phyloP scores from a whole-genome alignment of 1,284 basidiomycete genomes.

The Mycocalia duriaeana region DNA sequence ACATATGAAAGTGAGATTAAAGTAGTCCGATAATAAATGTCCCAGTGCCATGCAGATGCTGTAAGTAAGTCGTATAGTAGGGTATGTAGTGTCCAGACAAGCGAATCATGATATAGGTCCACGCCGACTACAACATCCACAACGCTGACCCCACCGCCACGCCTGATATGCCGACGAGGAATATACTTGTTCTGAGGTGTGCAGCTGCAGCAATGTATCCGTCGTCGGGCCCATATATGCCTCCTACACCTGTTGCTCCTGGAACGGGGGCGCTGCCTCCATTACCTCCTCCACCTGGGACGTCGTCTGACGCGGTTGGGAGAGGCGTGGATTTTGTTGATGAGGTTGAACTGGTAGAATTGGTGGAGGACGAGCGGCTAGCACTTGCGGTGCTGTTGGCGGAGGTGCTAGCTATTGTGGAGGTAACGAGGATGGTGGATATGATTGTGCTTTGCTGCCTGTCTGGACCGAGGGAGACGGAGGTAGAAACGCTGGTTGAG shows the following conservation, averaged over 20 bases:
- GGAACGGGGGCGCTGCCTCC: constrained; percentile 35
- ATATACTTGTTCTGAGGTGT: constrained; percentile 36
- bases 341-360: constrained; percentile 22
- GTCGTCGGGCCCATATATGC: constrained; percentile 59
- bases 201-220: constrained; percentile 55
- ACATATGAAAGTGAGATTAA: constrained; percentile 3
- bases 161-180: constrained; percentile 36
- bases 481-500: constrained; percentile 31
- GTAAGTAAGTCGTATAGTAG: background rate
- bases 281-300: constrained; percentile 54
- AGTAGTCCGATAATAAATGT: background rate
- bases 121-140: constrained; percentile 33
- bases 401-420: constrained; percentile 18
- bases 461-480: constrained; percentile 27
- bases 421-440: constrained; percentile 37
- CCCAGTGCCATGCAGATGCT: background rate
- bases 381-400: constrained; percentile 19
- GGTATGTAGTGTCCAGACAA: background rate
- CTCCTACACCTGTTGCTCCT: constrained; percentile 47
- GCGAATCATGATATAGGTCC: background rate
- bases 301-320: constrained; percentile 51
- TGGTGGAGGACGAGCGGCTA: constrained; percentile 14
- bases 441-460: constrained; percentile 34
- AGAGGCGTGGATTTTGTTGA: constrained; percentile 34
- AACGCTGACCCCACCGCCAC: constrained; percentile 43